Base-by-base conservation (phyloP, 768 basidiomycete species). In the Naganishia kalamii region DNA sequence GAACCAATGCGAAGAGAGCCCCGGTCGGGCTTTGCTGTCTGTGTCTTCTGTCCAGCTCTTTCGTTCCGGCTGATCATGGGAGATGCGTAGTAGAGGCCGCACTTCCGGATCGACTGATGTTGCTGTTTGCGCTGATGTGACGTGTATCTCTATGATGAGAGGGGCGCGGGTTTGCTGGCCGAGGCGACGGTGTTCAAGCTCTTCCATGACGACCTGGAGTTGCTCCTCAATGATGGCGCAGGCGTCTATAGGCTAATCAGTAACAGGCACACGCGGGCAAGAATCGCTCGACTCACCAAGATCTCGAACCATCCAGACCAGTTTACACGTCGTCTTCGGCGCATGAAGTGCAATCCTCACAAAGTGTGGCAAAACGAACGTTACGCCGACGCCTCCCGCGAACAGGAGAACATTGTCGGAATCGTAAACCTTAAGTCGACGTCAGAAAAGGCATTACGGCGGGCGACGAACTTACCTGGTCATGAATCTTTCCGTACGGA, bases 261-360 rank as follows among this genome's bases (percentile, higher is more conserved):
- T 2, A 23, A 40, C 27, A 19, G n/a, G 6, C 54, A 23, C 10
- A 32, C 5, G 35, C 32, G 33, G 4, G 10, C 3, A 57, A 12
- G n/a, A 2, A 13, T 12, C 6, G n/a, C 19, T n/a, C 35, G 40
- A 40, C 35, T 35, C 40, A 57, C 54, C 54, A 2, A 57, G 33
- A 35, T 57, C 54, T 6, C 54, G 54, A n/a, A 57, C 32, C 54
- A 57, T 57, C 54, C 54, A 57, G 1, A 57, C 54, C 19, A 57
- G 54, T 35, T 57, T 57, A 35, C 54, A 57, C 5, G 37, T 25
- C 13, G 33, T 40, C 25, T 57, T 21, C 21, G 54, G 33, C 17
- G 33, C 33, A 15, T 37, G 33, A 3, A 40, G 21, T 10, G 54
- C 54, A 17, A 57, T 37, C 12, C 54, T 33, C 35, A 57, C 54